Conservation (phyloP, 2,329 filamentous ascomycete species). For the Aspergillus alliaceus region DNA sequence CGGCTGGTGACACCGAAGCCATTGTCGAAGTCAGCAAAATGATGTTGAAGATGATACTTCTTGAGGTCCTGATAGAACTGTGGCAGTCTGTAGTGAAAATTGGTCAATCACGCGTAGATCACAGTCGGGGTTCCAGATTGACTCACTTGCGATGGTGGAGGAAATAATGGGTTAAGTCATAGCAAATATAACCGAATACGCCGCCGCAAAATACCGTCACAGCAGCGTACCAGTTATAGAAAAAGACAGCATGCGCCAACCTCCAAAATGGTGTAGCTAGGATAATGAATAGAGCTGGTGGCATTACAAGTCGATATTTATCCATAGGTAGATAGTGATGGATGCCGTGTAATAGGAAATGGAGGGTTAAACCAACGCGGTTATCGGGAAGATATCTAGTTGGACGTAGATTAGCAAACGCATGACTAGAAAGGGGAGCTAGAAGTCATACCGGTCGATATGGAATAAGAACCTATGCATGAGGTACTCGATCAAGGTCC, state of each 20-base stretch:
- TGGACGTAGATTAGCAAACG: slow-evolving; percentile 18
- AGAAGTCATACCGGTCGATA: slow-evolving; percentile 71
- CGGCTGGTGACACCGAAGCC: slow-evolving; percentile 95
- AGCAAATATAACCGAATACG: slow-evolving; percentile 93
- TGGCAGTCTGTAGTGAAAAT: slow-evolving; percentile 59
- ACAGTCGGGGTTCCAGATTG: neutral
- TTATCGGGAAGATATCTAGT: slow-evolving; percentile 85
- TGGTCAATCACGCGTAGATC: slow-evolving; percentile 11
- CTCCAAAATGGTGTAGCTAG: slow-evolving; percentile 92
- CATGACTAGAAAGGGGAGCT: neutral
- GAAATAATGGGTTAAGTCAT: slow-evolving; percentile 98
- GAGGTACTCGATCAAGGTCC: slow-evolving; percentile 87
- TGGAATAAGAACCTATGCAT: slow-evolving; percentile 93
- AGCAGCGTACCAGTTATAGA: slow-evolving; percentile 79
- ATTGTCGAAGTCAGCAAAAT: slow-evolving; percentile 97
- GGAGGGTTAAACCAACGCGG: slow-evolving; percentile 76
- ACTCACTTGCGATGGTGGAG: slow-evolving; percentile 85
- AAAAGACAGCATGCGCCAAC: slow-evolving; percentile 79
- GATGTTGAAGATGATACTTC: slow-evolving; percentile 95
- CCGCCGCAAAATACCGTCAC: slow-evolving; percentile 81
- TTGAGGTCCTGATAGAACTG: slow-evolving; percentile 88
- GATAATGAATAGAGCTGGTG: slow-evolving; percentile 78
- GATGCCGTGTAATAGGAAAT: slow-evolving; percentile 94
- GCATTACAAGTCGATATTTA: slow-evolving; percentile 95
- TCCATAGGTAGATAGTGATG: slow-evolving; percentile 99